Percentiles rank a stretch among this genome's conserved stretches.
These are phyloP conservation scores for Durio zibethinus DNA, from an alignment of 345 rosid species.

Conservation along the genomic window DNA sequence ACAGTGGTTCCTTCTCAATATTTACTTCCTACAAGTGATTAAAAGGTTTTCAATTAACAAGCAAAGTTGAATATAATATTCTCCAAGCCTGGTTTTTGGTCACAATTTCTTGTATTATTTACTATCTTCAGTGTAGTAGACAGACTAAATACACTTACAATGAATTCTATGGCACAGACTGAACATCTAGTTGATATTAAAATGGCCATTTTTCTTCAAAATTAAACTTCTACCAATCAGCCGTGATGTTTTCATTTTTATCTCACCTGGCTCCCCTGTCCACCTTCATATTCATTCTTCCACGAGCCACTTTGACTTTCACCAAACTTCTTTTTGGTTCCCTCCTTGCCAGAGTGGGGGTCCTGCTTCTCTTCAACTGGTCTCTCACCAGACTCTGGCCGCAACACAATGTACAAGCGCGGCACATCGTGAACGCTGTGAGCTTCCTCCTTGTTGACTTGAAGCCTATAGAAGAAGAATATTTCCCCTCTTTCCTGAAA, in stretches of 20 bases:
- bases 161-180: no score
- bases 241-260: no score
- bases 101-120: no score
- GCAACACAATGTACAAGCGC: conserved; percentile 56
- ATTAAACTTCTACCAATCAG: neutral
- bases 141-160: no score
- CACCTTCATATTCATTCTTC: conserved; percentile 34
- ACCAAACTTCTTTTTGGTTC: conserved; percentile 1
- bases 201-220: neutral
- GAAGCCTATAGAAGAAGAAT: conserved; percentile 80
- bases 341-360: conserved; percentile 55
- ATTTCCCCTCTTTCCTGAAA: conserved; percentile 69
- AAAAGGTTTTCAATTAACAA: neutral
- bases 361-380: conserved; percentile 57
- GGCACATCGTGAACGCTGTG: conserved; percentile 60
- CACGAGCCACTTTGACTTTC: conserved; percentile 2
- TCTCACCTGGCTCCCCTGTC: conserved; percentile 51
- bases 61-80: neutral
- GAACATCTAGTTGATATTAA: no score
- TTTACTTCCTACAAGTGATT: conserved; percentile 40
- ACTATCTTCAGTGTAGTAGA: no score
- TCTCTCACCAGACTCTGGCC: conserved; percentile 63
- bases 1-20: conserved; percentile 49
- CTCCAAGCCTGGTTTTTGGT: no score
- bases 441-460: conserved; percentile 62